A percentile compares a stretch with the other conserved stretches of the same genome.
These are phyloP conservation scores for Penicillium sclerotigenum DNA, from an alignment of 2,329 filamentous ascomycete genomes.

Conservation along the genomic window DNA sequence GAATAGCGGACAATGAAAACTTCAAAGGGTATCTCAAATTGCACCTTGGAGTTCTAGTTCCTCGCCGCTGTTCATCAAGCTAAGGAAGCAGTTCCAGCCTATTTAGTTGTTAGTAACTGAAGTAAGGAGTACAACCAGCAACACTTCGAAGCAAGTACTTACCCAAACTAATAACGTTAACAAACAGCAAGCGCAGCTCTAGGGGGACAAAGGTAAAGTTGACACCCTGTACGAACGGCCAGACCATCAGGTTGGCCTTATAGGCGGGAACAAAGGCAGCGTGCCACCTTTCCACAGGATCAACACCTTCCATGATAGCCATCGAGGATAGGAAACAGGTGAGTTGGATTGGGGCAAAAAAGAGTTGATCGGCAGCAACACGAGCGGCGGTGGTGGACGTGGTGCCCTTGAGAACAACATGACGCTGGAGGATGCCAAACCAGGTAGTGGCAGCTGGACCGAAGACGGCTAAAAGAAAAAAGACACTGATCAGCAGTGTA, in stretches of 20 bases:
- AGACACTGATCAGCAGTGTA: not conserved
- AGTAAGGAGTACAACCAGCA: not conserved
- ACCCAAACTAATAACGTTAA: constrained; percentile 76
- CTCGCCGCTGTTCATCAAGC: constrained; percentile 52
- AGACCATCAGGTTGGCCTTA: constrained; percentile 80
- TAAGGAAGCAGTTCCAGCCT: constrained; percentile 61
- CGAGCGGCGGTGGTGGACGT: constrained; percentile 72
- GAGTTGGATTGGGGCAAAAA: constrained; percentile 84
- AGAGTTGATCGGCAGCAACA: constrained; percentile 73
- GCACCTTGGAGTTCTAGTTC: constrained; percentile 18
- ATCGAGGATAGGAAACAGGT: constrained; percentile 78
- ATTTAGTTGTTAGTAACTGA: constrained; percentile 5
- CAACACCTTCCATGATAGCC: constrained; percentile 72
- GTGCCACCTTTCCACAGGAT: constrained; percentile 65
- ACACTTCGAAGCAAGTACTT: constrained; percentile 27
- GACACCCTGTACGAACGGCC: constrained; percentile 77
- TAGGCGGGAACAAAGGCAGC: constrained; percentile 70
- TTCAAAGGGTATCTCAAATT: constrained; percentile 37
- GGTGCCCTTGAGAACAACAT: constrained; percentile 62
- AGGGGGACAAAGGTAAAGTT: constrained; percentile 88
- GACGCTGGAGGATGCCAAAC: constrained; percentile 74
- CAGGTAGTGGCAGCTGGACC: constrained; percentile 83
- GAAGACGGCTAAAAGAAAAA: constrained; percentile 60
- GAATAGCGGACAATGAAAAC: constrained; percentile 11
- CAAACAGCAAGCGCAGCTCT: constrained; percentile 77